Evolutionary conservation across 2,329 filamentous ascomycete species (phyloP).

Genomic region (Penicillium sp.): DNA sequence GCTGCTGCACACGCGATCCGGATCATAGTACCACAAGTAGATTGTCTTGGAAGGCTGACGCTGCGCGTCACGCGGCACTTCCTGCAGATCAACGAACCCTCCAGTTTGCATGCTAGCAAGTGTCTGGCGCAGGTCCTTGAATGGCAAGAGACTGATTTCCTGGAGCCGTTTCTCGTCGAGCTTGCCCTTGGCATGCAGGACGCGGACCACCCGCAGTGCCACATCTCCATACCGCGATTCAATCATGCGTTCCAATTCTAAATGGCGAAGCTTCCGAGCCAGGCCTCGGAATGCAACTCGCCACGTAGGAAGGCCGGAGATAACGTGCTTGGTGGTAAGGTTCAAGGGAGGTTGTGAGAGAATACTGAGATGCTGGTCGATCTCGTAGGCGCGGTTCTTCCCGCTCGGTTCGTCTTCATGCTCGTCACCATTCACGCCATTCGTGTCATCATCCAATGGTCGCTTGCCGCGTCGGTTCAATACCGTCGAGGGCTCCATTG

Average conservation of each 20-base stretch:
- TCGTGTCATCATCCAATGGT: conserved; percentile 20
- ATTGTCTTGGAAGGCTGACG: conserved; percentile 79
- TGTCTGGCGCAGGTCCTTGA: conserved; percentile 78
- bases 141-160: conserved; percentile 75
- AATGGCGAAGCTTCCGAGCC: conserved; percentile 66
- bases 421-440: conserved; percentile 44
- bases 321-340: conserved; percentile 34
- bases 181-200: conserved; percentile 82
- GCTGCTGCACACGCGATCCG: conserved; percentile 65
- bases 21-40: conserved; percentile 90
- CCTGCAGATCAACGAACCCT: conserved; percentile 86
- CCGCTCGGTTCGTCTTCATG: conserved; percentile 38
- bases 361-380: conserved; percentile 47
- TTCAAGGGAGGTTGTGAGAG: conserved; percentile 44
- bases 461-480: conserved; percentile 31
- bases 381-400: conserved; percentile 30
- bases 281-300: conserved; percentile 77
- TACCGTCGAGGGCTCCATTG: conserved; percentile 25
- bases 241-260: conserved; percentile 79
- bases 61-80: conserved; percentile 84
- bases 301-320: conserved; percentile 67
- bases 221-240: conserved; percentile 71
- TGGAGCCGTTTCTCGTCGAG: conserved; percentile 91
- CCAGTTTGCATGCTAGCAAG: conserved; percentile 82
- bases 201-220: conserved; percentile 78